A percentile compares a stretch with the other conserved stretches of the same genome.
phyloP scores from a whole-genome alignment of 176 grass and related monocot species.

The Rhynchospora pubera region DNA sequence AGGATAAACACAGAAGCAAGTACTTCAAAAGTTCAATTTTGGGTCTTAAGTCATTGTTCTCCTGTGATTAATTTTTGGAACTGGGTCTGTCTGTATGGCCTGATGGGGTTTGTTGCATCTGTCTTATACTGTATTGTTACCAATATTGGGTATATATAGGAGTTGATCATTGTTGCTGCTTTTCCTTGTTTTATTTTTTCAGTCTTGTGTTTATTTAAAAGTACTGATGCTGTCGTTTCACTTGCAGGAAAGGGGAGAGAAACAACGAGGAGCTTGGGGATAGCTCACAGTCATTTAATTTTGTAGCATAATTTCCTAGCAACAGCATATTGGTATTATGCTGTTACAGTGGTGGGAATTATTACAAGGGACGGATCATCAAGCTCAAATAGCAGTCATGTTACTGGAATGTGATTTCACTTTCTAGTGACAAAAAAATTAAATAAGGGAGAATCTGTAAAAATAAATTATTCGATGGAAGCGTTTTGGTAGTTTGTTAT shows the following conservation, averaged over 20 bases:
- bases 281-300: conserved; percentile 29
- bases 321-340: background rate
- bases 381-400: background rate
- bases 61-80: too few species aligned
- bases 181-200: too few species aligned
- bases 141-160: background rate
- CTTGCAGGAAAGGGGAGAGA: conserved; percentile 42
- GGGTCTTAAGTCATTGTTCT: too few species aligned
- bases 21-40: too few species aligned
- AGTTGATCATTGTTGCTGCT: too few species aligned
- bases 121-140: background rate
- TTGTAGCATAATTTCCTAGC: background rate
- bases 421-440: conserved; percentile 4
- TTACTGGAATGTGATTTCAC: background rate
- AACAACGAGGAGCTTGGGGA: conserved; percentile 9
- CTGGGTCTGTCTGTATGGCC: background rate
- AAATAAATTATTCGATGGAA: background rate
- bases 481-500: too few species aligned
- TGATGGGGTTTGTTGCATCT: background rate
- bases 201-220: too few species aligned
- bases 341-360: background rate
- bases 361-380: background rate
- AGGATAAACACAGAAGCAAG: too few species aligned
- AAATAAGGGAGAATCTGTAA: background rate
- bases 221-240: conserved; percentile 24